Evolutionary conservation across 2,329 filamentous ascomycete species (phyloP).

Genomic region (Setomelanomma holmii): DNA sequence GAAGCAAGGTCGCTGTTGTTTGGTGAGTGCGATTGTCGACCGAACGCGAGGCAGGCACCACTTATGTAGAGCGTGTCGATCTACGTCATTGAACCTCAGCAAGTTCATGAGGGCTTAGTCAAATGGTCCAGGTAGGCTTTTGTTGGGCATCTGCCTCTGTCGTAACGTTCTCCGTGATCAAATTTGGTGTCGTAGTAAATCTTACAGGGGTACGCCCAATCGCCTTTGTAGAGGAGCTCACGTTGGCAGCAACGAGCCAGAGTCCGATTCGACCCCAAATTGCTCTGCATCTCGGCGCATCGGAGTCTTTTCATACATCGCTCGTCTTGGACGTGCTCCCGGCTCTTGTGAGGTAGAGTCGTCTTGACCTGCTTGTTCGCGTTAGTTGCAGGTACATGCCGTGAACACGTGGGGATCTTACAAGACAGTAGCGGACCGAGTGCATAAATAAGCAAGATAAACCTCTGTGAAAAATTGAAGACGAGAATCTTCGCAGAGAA

Average conservation of each 20-base stretch:
- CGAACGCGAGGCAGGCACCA: no score
- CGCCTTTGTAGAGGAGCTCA: conserved; percentile 1
- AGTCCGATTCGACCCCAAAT: conserved; percentile 3
- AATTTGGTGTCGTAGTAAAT: neutral
- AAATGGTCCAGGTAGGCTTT: neutral
- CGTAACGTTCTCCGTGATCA: neutral
- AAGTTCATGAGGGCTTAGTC: no score
- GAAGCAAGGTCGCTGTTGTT: no score
- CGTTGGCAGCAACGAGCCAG: conserved; percentile 11
- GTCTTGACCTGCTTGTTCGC: conserved; percentile 32
- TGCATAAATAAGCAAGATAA: no score
- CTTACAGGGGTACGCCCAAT: neutral
- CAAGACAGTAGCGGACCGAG: neutral
- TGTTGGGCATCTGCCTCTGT: neutral
- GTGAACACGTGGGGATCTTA: conserved; percentile 3
- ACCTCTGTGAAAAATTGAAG: no score
- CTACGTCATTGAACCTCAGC: no score
- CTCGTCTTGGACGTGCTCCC: conserved; percentile 14
- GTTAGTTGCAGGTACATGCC: conserved; percentile 22
- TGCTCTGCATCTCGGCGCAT: conserved; percentile 18
- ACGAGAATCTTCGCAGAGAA: no score
- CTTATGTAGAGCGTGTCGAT: no score
- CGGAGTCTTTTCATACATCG: conserved; percentile 11
- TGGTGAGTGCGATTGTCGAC: no score
- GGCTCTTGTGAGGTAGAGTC: conserved; percentile 10